These are phyloP conservation scores for Quercus lobata DNA, from an alignment of 331 rosid species.

Conservation along the genomic window DNA sequence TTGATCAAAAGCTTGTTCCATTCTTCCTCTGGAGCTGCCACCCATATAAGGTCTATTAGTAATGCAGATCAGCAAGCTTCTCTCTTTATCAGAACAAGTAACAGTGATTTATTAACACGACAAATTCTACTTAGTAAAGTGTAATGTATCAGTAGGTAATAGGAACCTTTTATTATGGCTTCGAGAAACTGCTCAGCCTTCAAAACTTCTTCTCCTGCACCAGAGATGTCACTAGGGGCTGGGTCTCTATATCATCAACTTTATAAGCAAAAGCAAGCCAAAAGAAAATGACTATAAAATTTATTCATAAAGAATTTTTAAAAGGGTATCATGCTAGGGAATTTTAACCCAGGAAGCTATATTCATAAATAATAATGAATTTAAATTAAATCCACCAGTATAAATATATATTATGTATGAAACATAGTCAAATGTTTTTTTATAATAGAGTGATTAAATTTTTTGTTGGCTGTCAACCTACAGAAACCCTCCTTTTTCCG, in stretches of 20 bases:
- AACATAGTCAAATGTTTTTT: neutral
- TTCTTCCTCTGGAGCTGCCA: slow-evolving; percentile 84
- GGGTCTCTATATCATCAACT: slow-evolving; percentile 3
- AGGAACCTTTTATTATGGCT: slow-evolving; percentile 75
- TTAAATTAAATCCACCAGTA: neutral
- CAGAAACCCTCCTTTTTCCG: too few relatives aligned
- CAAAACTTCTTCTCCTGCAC: slow-evolving; percentile 70
- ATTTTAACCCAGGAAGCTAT: neutral
- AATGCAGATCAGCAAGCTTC: neutral
- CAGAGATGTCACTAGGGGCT: slow-evolving; percentile 3
- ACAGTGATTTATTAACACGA: neutral
- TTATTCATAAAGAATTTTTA: neutral
- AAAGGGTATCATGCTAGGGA: neutral
- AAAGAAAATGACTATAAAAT: neutral
- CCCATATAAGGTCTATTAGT: neutral
- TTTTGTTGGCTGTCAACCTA: too few relatives aligned
- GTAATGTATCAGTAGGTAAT: slow-evolving; percentile 5
- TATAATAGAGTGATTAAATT: too few relatives aligned
- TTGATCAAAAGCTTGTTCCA: slow-evolving; percentile 75
- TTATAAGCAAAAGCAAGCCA: slow-evolving; percentile 11
- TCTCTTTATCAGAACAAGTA: neutral
- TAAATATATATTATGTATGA: neutral
- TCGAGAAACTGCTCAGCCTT: slow-evolving; percentile 84
- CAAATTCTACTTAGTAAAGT: neutral
- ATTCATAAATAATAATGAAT: neutral